phyloP scores from a whole-genome alignment of 1,284 basidiomycete species.

The Pseudozyma hubeiensis region DNA sequence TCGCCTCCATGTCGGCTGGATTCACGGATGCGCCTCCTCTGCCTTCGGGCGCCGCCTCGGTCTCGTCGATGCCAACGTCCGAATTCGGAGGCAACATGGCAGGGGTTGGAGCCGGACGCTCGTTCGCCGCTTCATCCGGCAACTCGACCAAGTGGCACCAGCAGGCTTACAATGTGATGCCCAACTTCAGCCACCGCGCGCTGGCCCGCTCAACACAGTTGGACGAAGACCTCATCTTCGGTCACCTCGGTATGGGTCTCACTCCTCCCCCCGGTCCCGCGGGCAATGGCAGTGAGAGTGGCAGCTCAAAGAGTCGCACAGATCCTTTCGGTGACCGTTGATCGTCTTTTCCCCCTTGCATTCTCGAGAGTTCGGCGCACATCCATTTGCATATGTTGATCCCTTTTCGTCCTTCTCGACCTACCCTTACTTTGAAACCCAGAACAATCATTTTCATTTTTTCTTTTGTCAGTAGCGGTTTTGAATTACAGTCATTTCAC shows the following conservation, averaged over 20 bases:
- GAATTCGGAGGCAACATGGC: constrained; percentile 53
- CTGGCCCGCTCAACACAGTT: constrained; percentile 47
- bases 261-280: constrained; percentile 24
- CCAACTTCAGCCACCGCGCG: constrained; percentile 41
- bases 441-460: constrained; percentile 8
- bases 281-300: constrained; percentile 45
- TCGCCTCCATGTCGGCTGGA: constrained; percentile 45
- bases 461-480: not conserved
- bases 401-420: not conserved
- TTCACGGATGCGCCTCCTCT: constrained; percentile 43
- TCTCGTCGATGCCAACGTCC: constrained; percentile 26
- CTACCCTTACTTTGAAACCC: not conserved
- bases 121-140: constrained; percentile 35
- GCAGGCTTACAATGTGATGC: constrained; percentile 51
- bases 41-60: constrained; percentile 36
- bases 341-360: not conserved
- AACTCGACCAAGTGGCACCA: constrained; percentile 58
- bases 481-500: not conserved
- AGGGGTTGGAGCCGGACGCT: constrained; percentile 43
- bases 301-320: constrained; percentile 35
- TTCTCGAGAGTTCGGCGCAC: not conserved
- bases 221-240: constrained; percentile 52
- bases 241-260: constrained; percentile 46
- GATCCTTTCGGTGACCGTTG: constrained; percentile 48
- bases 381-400: not conserved